Conservation (phyloP, 352 stramenopile genomes). For the Globisporangium splendens region DNA sequence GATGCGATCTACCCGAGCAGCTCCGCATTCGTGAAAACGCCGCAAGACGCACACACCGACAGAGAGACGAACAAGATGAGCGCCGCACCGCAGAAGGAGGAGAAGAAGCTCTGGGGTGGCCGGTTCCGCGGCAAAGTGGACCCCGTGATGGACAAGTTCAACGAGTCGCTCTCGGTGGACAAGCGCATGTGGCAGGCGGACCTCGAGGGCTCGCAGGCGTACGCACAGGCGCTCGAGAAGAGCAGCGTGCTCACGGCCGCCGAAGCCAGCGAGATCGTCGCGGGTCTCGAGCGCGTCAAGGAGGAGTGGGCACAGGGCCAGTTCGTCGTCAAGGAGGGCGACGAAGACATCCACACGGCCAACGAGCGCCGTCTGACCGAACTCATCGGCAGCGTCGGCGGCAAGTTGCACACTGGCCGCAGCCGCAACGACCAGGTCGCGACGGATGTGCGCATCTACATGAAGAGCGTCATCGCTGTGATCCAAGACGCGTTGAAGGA, state of each 20-base stretch:
- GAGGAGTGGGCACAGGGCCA: conserved; percentile 82
- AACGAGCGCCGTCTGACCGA: conserved; percentile 98
- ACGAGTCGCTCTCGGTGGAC: conserved; percentile 97
- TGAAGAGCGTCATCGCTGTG: conserved; percentile 70
- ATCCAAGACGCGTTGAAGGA: conserved; percentile 86
- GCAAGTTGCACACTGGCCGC: conserved; percentile 96
- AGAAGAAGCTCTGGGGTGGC: conserved; percentile 89
- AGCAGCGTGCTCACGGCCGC: conserved; percentile 92
- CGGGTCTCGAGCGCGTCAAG: conserved; percentile 84
- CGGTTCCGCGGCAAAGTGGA: conserved; percentile 95
- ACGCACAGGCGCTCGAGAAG: conserved; percentile 87
- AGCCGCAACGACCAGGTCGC: conserved; percentile 98
- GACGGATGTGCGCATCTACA: conserved; percentile 96
- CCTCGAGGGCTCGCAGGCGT: conserved; percentile 94
- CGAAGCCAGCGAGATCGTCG: conserved; percentile 83
- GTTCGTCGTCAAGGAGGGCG: conserved; percentile 90
- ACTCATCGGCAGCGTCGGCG: conserved; percentile 94
- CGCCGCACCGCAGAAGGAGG: conserved; percentile 27
- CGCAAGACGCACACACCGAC: neutral
- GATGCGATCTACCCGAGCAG: neutral
- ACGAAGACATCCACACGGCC: conserved; percentile 99
- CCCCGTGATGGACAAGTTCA: conserved; percentile 98
- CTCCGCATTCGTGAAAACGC: neutral
- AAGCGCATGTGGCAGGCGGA: conserved; percentile 97
- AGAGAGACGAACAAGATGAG: conserved; percentile 17